Base-by-base conservation (phyloP, 352 stramenopile genomes). In the Globisporangium barbulae region DNA sequence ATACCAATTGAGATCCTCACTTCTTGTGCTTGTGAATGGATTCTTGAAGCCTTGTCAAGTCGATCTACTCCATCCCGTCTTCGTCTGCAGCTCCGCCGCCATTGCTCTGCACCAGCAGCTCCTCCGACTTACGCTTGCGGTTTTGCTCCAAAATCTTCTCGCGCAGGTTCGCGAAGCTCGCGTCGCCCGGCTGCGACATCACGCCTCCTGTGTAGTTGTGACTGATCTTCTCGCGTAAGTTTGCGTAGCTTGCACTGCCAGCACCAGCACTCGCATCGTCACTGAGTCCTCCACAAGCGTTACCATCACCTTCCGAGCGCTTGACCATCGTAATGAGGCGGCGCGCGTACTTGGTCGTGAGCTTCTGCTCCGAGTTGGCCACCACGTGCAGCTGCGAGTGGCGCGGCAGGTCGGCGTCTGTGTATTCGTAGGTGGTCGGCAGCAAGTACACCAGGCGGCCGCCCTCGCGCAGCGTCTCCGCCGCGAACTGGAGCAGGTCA, bases 401-500 rank as follows among this genome's bases (percentile, higher is more conserved):
- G 48, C 75, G 78, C 19, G 89, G 89, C 44, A 97, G 64, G 52
- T 94, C 83, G 7, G 71, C 74, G 61, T 94, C 84, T 39, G 75
- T 90, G 68, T 94, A 96, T 66, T 89, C 76, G 67, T 90, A 90
- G 10, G 76, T 92, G 5, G 85, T 92, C 25, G 90, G 90, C 31
- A 97, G 70, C 49, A 97, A 59, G 56, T 97, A 97, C 50, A 95
- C 89, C 22, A 97, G 73, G 1, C 89, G 79, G 5, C 90, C 91
- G 42, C 84, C 87, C 33, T 91, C 72, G 6, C 75, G 75, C 53
- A 98, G 74, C 22, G 81, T 88, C 53, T 73, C 69, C 5, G 91
- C 88, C 9, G 90, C 75, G 63, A 98, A 93, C 66, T 98, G 83
- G 22, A 99, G 77, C 52, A 99, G 72, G 72, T 99, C 97, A 1